These are phyloP conservation scores for Macrotyloma uniflorum DNA, from an alignment of 306 rosid genomes.

Conservation along the genomic window DNA sequence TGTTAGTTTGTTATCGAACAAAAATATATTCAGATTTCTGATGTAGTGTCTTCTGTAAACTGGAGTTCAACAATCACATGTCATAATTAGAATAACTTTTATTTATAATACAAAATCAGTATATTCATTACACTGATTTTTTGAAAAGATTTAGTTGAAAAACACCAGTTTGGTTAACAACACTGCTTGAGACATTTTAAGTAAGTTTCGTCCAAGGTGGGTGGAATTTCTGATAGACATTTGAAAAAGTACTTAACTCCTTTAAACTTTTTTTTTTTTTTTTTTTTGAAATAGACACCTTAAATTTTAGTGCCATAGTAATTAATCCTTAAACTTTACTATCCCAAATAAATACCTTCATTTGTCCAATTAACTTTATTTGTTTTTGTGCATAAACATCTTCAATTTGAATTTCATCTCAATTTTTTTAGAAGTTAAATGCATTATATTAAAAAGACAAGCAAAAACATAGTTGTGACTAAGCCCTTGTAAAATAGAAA, in stretches of 20 bases:
- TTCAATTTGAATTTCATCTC: not conserved
- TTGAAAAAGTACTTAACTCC: not conserved
- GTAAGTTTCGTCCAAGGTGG: conserved; percentile 17
- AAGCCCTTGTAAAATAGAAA: too few species aligned
- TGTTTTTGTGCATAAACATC: not conserved
- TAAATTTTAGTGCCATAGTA: not conserved
- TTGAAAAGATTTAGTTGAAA: conserved; percentile 16
- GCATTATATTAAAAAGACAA: too few species aligned
- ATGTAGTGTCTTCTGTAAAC: not conserved
- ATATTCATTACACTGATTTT: not conserved
- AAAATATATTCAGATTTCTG: not conserved
- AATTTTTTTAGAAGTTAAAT: too few species aligned
- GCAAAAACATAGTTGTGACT: too few species aligned
- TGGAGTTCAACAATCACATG: not conserved
- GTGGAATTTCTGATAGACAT: not conserved
- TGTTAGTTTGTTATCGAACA: not conserved
- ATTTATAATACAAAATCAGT: not conserved
- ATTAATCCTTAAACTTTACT: not conserved
- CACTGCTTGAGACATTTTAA: conserved; percentile 18
- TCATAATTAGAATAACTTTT: not conserved
- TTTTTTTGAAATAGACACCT: too few species aligned
- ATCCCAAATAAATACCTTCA: not conserved
- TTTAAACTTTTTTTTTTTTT: too few species aligned
- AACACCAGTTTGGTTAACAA: not conserved
- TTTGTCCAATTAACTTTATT: too few species aligned